These are phyloP conservation scores for Metschnikowia aberdeeniae DNA, from an alignment of 805 yeast genomes.

Conservation along the genomic window DNA sequence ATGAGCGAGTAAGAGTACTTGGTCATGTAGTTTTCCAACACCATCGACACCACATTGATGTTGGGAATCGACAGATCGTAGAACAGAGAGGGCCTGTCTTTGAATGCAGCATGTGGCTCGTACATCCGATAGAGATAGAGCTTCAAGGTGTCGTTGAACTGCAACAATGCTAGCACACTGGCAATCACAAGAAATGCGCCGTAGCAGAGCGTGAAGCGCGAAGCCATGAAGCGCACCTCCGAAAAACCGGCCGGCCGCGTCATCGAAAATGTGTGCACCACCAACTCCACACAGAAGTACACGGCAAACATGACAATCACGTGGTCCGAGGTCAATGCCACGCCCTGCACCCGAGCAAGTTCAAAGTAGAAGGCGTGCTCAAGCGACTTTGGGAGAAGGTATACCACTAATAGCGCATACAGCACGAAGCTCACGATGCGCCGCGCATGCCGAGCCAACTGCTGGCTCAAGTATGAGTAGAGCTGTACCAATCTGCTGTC, in stretches of 20 bases:
- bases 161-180: conserved; percentile 2
- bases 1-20: conserved; percentile 9
- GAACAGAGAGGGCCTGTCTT: conserved; percentile 2
- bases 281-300: conserved; percentile 6
- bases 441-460: background rate
- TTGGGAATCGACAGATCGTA: conserved; percentile 7
- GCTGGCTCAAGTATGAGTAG: conserved; percentile 1
- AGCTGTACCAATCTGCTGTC: background rate
- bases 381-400: conserved; percentile 12
- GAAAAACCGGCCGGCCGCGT: background rate
- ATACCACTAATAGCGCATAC: background rate
- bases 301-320: conserved; percentile 15
- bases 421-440: conserved; percentile 2
- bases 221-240: conserved; percentile 6
- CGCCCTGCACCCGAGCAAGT: conserved; percentile 4
- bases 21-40: conserved; percentile 12
- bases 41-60: conserved; percentile 5
- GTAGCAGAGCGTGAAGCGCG: conserved; percentile 9
- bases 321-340: conserved; percentile 25
- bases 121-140: conserved; percentile 12
- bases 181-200: conserved; percentile 10
- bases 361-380: conserved; percentile 22
- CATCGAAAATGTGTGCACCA: background rate
- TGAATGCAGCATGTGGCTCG: conserved; percentile 3
- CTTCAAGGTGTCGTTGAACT: conserved; percentile 11